phyloP scores from a whole-genome alignment of 2,329 filamentous ascomycete species.

The Sphaerulina musiva region DNA sequence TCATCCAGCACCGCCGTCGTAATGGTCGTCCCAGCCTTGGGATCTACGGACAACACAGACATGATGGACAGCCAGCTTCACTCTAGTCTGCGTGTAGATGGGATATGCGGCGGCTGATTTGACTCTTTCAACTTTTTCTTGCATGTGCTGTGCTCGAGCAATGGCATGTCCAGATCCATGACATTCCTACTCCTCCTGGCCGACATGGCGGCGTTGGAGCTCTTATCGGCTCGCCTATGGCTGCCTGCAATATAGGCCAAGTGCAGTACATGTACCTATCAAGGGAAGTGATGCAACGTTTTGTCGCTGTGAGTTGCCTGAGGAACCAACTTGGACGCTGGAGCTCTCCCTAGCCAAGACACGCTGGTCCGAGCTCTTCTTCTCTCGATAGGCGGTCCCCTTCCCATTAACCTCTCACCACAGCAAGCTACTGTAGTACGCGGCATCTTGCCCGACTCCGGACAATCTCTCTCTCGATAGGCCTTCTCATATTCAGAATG shows the following conservation, averaged over 20 bases:
- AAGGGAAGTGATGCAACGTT: neutral
- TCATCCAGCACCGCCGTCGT: slow-evolving; percentile 31
- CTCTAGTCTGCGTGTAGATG: neutral
- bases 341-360: neutral
- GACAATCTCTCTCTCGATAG: neutral
- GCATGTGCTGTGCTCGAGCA: neutral
- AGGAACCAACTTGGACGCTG: too few relatives aligned
- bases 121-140: neutral
- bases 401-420: neutral
- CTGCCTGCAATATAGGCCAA: too few relatives aligned
- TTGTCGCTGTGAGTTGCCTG: too few relatives aligned
- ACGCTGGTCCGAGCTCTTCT: neutral
- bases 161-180: neutral
- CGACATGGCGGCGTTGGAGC: neutral
- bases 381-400: slow-evolving; percentile 9
- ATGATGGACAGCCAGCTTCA: neutral
- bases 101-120: neutral
- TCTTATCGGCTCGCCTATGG: neutral
- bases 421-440: neutral
- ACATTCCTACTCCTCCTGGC: neutral
- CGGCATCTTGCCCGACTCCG: neutral
- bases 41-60: neutral
- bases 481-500: neutral
- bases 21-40: slow-evolving; percentile 24
- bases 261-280: neutral